Conservation (phyloP, 148 eudicot genomes). For the Cornus controversa region DNA sequence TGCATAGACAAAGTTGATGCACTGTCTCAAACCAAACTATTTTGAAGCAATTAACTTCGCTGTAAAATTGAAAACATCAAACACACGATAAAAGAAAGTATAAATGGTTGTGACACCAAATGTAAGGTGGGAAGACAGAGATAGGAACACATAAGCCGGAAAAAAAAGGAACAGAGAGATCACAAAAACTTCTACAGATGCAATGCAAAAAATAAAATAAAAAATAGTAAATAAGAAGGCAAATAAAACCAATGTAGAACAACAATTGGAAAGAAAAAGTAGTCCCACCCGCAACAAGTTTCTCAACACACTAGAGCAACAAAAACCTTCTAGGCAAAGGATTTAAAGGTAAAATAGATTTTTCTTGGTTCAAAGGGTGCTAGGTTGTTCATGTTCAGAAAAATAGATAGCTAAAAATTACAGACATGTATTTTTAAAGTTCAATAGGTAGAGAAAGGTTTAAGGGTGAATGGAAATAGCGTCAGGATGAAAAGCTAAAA, state of each 20-base stretch:
- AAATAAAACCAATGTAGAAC: not conserved
- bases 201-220: not conserved
- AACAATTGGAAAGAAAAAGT: not conserved
- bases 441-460: not conserved
- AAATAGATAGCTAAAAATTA: not conserved
- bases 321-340: not conserved
- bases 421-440: not conserved
- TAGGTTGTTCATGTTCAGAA: not conserved
- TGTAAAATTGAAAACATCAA: not conserved
- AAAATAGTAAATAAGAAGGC: not conserved
- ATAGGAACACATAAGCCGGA: constrained; percentile 2
- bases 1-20: constrained; percentile 26
- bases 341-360: not conserved
- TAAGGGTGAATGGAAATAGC: not conserved
- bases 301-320: not conserved
- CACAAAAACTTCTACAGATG: not conserved
- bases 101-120: not conserved
- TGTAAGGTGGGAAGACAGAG: not conserved
- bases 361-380: too few species aligned
- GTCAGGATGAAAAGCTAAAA: too few species aligned
- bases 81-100: constrained; percentile 1
- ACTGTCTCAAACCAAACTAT: constrained; percentile 15
- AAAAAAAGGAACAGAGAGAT: not conserved
- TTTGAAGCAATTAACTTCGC: not conserved
- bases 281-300: not conserved